Base-by-base conservation (phyloP, 768 basidiomycete genomes). In the Lentinula guzmanii region DNA sequence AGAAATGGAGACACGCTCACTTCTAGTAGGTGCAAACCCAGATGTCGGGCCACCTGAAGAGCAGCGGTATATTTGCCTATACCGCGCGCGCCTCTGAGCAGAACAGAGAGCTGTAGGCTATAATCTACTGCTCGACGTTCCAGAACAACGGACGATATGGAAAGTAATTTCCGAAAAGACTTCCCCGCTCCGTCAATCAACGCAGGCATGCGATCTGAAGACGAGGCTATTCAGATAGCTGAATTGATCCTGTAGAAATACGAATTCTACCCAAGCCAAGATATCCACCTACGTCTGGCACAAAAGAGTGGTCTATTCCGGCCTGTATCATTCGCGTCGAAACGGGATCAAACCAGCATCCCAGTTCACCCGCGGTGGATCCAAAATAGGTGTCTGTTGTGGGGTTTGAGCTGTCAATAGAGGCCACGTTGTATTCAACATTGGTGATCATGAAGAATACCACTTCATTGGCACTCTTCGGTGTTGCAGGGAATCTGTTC, bases 1-100 rank as follows among this genome's bases (percentile, higher is more conserved):
- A 42, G 55, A 42, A 50, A 56, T 37, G 58, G 52, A 13, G 54
- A 24, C 21, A 15, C 50, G 21, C 31, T 9, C 10, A 91, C 95
- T 80, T 94, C 91, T 11, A 91, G 77, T 0, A 93, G 61, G 71
- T 94, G 93, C 61, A 95, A 79, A 11, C 93, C 93, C 2, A 93
- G 73, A 4, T 74, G 73, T 52, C 80, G 79, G 5, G 88, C 82
- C 11, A 87, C 82, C 72, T 74, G 76, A 5, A 71, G 70, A 0
- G 86, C 82, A 5, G 82, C 73, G 0, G 87, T 87, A 62, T 83
- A 84, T 75, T 98, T 98, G 2, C 97, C 96, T 1, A 79, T 77
- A 1, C 95, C 95, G 59, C 89, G 77, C 0, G 86, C 77, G 0
- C 96, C 96, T 63, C 88, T 89, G 43, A 98, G 69, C 1, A 97